A percentile compares a stretch with the other conserved stretches of the same genome.
These are phyloP conservation scores for Trichoderma polysporum DNA, from an alignment of 2,329 filamentous ascomycete species.

Conservation along the genomic window DNA sequence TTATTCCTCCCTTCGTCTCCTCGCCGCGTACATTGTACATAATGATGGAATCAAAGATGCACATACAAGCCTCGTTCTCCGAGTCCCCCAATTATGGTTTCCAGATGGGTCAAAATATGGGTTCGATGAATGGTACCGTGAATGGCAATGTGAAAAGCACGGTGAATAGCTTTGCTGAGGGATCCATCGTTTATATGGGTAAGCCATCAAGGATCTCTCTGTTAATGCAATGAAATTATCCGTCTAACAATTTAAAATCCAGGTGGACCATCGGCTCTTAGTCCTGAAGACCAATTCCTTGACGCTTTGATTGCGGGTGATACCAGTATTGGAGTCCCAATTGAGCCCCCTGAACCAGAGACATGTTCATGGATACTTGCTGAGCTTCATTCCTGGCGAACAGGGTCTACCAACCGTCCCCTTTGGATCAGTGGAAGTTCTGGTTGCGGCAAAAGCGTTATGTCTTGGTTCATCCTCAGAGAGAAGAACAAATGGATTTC, in stretches of 20 bases:
- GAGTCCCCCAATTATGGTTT: neutral
- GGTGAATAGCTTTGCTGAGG: neutral
- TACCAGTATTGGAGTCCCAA: neutral
- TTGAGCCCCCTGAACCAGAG: neutral
- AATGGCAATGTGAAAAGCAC: no score
- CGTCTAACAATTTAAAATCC: neutral
- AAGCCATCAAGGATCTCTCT: neutral
- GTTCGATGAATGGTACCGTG: neutral
- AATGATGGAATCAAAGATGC: neutral
- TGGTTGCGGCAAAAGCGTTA: constrained; percentile 1
- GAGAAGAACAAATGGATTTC: neutral
- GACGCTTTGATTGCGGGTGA: neutral
- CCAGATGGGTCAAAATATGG: neutral
- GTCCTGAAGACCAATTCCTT: neutral
- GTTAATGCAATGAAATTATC: neutral
- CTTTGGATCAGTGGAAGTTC: neutral
- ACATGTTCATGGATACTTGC: neutral
- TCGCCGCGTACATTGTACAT: neutral
- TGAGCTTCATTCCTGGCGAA: neutral
- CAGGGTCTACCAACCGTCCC: neutral
- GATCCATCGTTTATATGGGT: neutral
- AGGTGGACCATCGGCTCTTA: neutral
- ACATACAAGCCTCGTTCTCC: neutral
- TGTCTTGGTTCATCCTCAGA: neutral
- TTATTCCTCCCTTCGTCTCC: no score